A percentile compares a stretch with the other conserved stretches of the same genome.
Evolutionary conservation across 371 early-diverging fungal genomes (phyloP).

Genomic region (Circinella minor): DNA sequence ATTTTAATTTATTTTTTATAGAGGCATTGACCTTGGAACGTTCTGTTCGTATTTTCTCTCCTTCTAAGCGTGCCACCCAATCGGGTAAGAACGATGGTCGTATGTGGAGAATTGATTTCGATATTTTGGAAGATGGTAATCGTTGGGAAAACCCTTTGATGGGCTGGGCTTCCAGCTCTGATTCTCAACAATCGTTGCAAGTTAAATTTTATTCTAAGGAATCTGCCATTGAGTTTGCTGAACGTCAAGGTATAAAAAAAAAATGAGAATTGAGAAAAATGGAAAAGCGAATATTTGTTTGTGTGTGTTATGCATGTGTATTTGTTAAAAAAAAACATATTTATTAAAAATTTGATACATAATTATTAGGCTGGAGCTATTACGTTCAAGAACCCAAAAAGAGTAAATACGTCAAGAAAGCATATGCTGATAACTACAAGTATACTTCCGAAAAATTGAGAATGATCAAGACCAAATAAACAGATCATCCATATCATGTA

Average conservation of each 20-base stretch:
- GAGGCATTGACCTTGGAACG: slow-evolving; percentile 63
- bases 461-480: slow-evolving; percentile 85
- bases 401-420: slow-evolving; percentile 73
- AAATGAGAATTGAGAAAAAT: not conserved
- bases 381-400: slow-evolving; percentile 87
- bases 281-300: not conserved
- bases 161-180: slow-evolving; percentile 92
- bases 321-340: not conserved
- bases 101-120: slow-evolving; percentile 84
- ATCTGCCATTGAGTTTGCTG: slow-evolving; percentile 92
- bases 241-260: slow-evolving; percentile 77
- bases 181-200: slow-evolving; percentile 84
- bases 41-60: slow-evolving; percentile 86
- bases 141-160: slow-evolving; percentile 94
- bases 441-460: slow-evolving; percentile 80
- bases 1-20: slow-evolving; percentile 12
- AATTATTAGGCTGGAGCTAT: slow-evolving; percentile 74
- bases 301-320: too few species aligned
- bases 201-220: slow-evolving; percentile 88
- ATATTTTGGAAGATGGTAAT: slow-evolving; percentile 73
- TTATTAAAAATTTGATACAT: not conserved
- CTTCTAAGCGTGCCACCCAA: slow-evolving; percentile 86
- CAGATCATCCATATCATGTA: too few species aligned
- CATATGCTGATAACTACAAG: slow-evolving; percentile 92
- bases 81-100: slow-evolving; percentile 80